Conservation (phyloP, 352 stramenopile species). For the Plasmopara halstedii region DNA sequence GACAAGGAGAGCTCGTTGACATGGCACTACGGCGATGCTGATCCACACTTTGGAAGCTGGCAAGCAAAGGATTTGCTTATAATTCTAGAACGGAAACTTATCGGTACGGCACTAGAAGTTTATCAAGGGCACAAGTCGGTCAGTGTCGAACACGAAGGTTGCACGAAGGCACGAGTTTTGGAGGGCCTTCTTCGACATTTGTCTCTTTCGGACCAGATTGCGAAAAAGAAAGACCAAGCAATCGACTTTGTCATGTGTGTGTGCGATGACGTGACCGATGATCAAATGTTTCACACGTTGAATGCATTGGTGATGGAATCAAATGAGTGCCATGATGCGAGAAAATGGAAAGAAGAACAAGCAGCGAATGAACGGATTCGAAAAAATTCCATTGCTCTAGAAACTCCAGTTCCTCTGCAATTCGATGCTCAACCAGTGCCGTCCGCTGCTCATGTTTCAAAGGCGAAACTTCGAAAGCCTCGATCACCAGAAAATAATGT, state of each 20-base stretch:
- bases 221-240: slow-evolving; percentile 51
- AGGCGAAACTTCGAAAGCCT: slow-evolving; percentile 28
- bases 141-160: slow-evolving; percentile 73
- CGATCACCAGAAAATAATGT: slow-evolving; percentile 13
- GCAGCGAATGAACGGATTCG: slow-evolving; percentile 25
- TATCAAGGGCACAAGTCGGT: slow-evolving; percentile 80
- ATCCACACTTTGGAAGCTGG: slow-evolving; percentile 82
- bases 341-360: slow-evolving; percentile 29
- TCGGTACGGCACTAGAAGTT: slow-evolving; percentile 80
- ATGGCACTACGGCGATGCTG: slow-evolving; percentile 83
- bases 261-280: slow-evolving; percentile 82
- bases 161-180: slow-evolving; percentile 69
- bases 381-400: slow-evolving; percentile 14
- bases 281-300: slow-evolving; percentile 88
- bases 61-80: slow-evolving; percentile 88
- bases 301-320: slow-evolving; percentile 69
- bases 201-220: slow-evolving; percentile 59
- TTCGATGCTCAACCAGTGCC: slow-evolving; percentile 22
- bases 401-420: slow-evolving; percentile 4
- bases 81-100: slow-evolving; percentile 78
- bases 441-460: slow-evolving; percentile 27
- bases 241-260: slow-evolving; percentile 87
- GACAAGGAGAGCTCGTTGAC: slow-evolving; percentile 82
- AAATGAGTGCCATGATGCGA: slow-evolving; percentile 58
- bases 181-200: slow-evolving; percentile 69